phyloP scores from a whole-genome alignment of 140 eudicot genomes.

The Oenanthe javanica region DNA sequence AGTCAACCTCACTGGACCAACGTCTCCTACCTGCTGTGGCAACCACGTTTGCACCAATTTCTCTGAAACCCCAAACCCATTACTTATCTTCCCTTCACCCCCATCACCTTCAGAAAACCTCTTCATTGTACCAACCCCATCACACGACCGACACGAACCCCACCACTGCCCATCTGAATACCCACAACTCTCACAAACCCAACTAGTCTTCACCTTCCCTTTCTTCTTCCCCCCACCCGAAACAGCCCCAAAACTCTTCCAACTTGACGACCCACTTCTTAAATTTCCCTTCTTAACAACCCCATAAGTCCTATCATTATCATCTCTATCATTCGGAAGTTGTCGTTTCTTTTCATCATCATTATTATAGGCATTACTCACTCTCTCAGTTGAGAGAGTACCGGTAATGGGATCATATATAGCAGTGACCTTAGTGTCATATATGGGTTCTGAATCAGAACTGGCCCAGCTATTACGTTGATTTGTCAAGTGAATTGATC shows the following conservation, averaged over 20 bases:
- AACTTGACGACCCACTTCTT: slow-evolving; percentile 2
- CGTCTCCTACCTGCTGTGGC: slow-evolving; percentile 31
- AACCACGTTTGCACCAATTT: slow-evolving; percentile 53
- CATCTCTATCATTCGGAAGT: too few relatives aligned
- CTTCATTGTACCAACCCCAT: slow-evolving; percentile 41
- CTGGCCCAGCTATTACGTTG: not conserved
- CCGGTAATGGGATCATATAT: slow-evolving; percentile 40
- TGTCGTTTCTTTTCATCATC: not conserved
- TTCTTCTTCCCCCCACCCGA: slow-evolving; percentile 35
- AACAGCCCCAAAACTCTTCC: slow-evolving; percentile 11
- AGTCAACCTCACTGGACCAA: slow-evolving; percentile 52
- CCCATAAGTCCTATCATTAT: slow-evolving; percentile 24
- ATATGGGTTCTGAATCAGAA: not conserved
- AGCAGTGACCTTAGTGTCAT: slow-evolving; percentile 21
- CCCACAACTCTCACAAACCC: slow-evolving; percentile 78
- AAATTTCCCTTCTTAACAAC: not conserved
- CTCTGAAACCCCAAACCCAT: slow-evolving; percentile 57
- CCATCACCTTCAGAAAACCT: slow-evolving; percentile 32
- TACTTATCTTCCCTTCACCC: slow-evolving; percentile 22
- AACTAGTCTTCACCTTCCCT: slow-evolving; percentile 39
- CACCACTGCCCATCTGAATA: slow-evolving; percentile 88
- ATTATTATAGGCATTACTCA: not conserved
- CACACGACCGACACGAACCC: slow-evolving; percentile 69
- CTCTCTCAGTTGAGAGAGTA: slow-evolving; percentile 20
- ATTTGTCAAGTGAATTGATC: slow-evolving; percentile 25